A percentile compares a stretch with the other conserved stretches of the same genome.
These are phyloP conservation scores for Leucosporidium yakuticum DNA, from an alignment of 768 basidiomycete species.

Conservation along the genomic window DNA sequence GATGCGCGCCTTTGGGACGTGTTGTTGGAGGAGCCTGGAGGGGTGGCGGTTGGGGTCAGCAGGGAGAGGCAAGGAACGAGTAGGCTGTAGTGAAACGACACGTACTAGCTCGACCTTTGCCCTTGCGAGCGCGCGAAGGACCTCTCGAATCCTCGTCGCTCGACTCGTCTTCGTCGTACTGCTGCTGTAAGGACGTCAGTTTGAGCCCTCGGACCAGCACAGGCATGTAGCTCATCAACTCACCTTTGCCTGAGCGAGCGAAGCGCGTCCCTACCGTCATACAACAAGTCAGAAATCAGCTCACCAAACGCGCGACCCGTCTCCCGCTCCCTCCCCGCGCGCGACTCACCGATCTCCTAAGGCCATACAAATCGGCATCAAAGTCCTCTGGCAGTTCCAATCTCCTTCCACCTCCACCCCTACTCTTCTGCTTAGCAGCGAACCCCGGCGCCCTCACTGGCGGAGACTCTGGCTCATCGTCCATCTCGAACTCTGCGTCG, in stretches of 20 bases:
- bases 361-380: slow-evolving; percentile 39
- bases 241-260: slow-evolving; percentile 13
- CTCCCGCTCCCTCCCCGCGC: background rate
- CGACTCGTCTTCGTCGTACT: slow-evolving; percentile 9
- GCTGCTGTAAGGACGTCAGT: slow-evolving; percentile 3
- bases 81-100: background rate
- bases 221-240: background rate
- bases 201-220: background rate
- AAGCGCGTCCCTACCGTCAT: slow-evolving; percentile 16
- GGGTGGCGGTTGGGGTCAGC: background rate
- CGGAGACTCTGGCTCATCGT: slow-evolving; percentile 25
- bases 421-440: slow-evolving; percentile 4
- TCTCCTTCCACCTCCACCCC: background rate
- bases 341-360: slow-evolving; percentile 39
- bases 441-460: slow-evolving; percentile 3
- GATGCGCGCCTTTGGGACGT: slow-evolving; percentile 4
- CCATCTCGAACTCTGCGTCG: slow-evolving; percentile 24
- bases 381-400: slow-evolving; percentile 17
- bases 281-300: slow-evolving; percentile 4
- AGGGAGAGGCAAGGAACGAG: background rate
- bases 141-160: slow-evolving; percentile 27
- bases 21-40: background rate
- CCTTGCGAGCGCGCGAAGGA: slow-evolving; percentile 16
- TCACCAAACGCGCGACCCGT: background rate
- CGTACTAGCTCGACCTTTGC: slow-evolving; percentile 26